Conservation (phyloP, 495 filamentous ascomycete genomes). For the Chaetomidium leptoderma region DNA sequence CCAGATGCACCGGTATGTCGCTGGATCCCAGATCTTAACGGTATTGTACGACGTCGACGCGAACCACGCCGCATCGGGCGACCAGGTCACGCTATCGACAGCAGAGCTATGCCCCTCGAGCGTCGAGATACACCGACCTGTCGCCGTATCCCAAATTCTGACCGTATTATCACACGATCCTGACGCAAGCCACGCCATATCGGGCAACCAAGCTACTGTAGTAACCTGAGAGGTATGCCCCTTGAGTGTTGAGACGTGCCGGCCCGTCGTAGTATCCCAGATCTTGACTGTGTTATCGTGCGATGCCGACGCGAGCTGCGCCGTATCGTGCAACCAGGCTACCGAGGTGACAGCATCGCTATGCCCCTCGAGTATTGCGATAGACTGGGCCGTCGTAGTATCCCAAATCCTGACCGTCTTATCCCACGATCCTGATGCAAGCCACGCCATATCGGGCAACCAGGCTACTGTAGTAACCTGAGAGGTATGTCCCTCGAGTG, state of each 20-base stretch:
- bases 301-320: too few relatives aligned
- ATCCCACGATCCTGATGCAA: neutral
- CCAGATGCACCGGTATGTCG: neutral
- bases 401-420: neutral
- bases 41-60: conserved; percentile 6
- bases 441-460: too few relatives aligned
- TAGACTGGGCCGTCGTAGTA: neutral
- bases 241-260: conserved; percentile 19
- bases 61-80: too few relatives aligned
- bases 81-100: neutral
- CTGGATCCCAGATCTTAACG: conserved; percentile 4
- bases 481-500: neutral
- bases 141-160: neutral
- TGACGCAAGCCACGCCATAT: neutral
- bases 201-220: neutral
- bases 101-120: neutral
- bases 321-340: too few relatives aligned
- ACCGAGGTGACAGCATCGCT: too few relatives aligned
- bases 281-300: too few relatives aligned
- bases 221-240: neutral
- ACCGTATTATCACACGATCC: neutral
- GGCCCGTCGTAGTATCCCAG: conserved; percentile 36
- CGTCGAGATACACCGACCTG: neutral
- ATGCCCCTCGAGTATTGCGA: too few relatives aligned
- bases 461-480: neutral